Base-by-base conservation (phyloP, 768 basidiomycete genomes). In the Rhodocollybia butyracea region DNA sequence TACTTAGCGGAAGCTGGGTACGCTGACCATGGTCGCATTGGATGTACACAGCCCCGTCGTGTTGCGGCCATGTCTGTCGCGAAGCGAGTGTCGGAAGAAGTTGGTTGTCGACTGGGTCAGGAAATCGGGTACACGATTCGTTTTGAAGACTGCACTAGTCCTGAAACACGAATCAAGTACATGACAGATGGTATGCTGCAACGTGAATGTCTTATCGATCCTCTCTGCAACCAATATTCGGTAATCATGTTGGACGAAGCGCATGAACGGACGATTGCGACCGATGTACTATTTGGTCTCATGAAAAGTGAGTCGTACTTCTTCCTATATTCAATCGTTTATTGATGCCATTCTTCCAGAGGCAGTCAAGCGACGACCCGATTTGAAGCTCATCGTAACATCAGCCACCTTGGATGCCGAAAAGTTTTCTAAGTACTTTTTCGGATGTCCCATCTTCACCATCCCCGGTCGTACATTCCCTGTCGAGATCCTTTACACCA, bases 141-240 rank as follows among this genome's bases (percentile, higher is more conserved):
- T 76, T 99, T 99, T 70, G 97, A 99, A 74, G 97, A 99, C 70
- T 94, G 96, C 71, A 98, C 97, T 5, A 90, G 94, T 66, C 96
- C 97, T 3, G 97, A 99, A 73, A 98, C 97, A 3, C 86, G 90
- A 66, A 99, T 99, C 81, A 99, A 98, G 72, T 99, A 97, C 81
- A 98, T 99, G 97, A 99, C 97, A 65, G 97, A 98, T 66, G 97
- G 97, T 76, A 98, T 99, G 94, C 80, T 99, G 24, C 92, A 98
- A 65, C 84, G 97, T 73, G 97, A 99, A 77, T 93, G 89, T 60
- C 76, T 99, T 51, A 91, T 98, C 66, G 97, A 99, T 65, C 96
- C 96, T 5, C 85, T 97, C 57, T 88, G 94, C 68, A 91, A 86
- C 57, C 82, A 85, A 45, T 99, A 99, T 68, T 93, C 92, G 2